Evolutionary conservation across 2,329 filamentous ascomycete species (phyloP).

Genomic region (Aspergillus calidoustus): DNA sequence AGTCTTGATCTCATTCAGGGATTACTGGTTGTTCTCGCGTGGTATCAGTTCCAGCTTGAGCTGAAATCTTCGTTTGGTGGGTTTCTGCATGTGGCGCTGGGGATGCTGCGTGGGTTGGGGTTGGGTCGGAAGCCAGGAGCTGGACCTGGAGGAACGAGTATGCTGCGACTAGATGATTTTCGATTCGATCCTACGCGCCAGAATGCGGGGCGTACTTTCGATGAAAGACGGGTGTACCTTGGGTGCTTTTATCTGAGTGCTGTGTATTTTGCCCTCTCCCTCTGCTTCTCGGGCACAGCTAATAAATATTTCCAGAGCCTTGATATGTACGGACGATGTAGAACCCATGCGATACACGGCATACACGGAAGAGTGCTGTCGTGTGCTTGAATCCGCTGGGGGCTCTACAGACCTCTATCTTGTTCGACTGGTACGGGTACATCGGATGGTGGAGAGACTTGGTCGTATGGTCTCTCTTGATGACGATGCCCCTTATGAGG

Average conservation of each 20-base stretch:
- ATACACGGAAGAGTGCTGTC: slow-evolving; percentile 58
- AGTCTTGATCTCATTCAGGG: slow-evolving; percentile 54
- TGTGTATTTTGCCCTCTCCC: slow-evolving; percentile 45
- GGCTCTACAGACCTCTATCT: slow-evolving; percentile 54
- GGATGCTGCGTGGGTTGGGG: slow-evolving; percentile 53
- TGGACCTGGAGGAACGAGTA: neutral
- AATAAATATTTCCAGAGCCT: slow-evolving; percentile 18
- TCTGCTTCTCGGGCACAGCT: neutral
- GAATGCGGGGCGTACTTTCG: slow-evolving; percentile 48
- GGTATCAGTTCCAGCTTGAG: slow-evolving; percentile 39
- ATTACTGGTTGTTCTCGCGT: slow-evolving; percentile 51
- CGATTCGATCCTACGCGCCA: slow-evolving; percentile 3
- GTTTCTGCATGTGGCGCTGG: slow-evolving; percentile 54
- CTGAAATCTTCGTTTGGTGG: slow-evolving; percentile 54
- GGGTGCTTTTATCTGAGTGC: slow-evolving; percentile 62
- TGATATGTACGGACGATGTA: slow-evolving; percentile 45
- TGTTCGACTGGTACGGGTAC: slow-evolving; percentile 54
- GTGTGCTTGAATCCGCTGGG: slow-evolving; percentile 51
- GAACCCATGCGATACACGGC: slow-evolving; percentile 57
- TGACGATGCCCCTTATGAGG: slow-evolving; percentile 20
- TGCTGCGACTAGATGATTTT: neutral
- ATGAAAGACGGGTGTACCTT: slow-evolving; percentile 58
- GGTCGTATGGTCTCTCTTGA: slow-evolving; percentile 33
- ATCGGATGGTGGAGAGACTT: slow-evolving; percentile 58
- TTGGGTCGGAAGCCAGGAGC: neutral